These are phyloP conservation scores for Cystobasidium onofrii DNA, from an alignment of 768 basidiomycete genomes.

Conservation along the genomic window DNA sequence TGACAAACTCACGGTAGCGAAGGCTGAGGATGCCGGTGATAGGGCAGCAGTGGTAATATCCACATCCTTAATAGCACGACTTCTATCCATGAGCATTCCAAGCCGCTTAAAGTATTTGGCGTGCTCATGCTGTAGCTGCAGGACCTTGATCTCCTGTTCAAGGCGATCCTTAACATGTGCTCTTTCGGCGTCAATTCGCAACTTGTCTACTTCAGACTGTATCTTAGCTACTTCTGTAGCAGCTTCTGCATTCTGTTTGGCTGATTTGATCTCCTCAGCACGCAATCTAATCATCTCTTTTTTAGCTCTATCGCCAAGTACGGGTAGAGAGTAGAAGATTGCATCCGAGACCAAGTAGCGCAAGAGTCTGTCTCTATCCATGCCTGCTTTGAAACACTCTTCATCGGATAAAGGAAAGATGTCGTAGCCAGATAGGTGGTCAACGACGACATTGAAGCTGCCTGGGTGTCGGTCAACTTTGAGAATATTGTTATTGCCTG, in stretches of 20 bases:
- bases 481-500: not conserved
- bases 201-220: not conserved
- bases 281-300: constrained; percentile 3
- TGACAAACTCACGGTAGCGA: not conserved
- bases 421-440: not conserved
- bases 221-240: not conserved
- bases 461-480: constrained; percentile 9
- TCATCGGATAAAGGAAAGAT: not conserved
- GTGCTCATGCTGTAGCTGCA: not conserved
- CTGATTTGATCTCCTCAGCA: not conserved
- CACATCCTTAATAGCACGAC: not conserved
- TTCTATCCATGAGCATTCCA: not conserved
- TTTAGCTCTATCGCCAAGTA: not conserved
- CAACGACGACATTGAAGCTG: not conserved
- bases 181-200: not conserved
- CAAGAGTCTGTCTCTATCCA: not conserved
- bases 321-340: not conserved
- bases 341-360: not conserved
- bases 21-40: not conserved
- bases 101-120: not conserved
- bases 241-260: not conserved
- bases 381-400: not conserved
- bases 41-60: not conserved
- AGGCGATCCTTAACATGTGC: not conserved
- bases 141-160: not conserved